A percentile compares a stretch with the other conserved stretches of the same genome.
phyloP scores from a whole-genome alignment of 352 stramenopile genomes.

The Pythium scleroteichum region DNA sequence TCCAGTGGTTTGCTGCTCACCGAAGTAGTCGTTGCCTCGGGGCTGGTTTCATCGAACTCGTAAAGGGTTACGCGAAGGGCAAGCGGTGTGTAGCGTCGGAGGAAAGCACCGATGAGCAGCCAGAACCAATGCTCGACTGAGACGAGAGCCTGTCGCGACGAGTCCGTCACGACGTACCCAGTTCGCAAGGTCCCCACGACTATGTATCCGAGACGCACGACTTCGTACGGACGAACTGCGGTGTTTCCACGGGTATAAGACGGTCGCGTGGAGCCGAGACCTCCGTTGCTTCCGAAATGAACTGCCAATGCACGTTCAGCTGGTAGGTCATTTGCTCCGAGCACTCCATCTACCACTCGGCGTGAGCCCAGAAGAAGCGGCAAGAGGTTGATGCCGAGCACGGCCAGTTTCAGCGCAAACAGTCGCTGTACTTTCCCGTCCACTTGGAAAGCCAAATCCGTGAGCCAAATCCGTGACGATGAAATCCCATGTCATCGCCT shows the following conservation, averaged over 20 bases:
- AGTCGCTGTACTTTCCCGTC: conserved; percentile 29
- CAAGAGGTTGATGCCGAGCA: conserved; percentile 30
- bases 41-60: too few species aligned
- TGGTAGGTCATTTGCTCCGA: not conserved
- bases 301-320: conserved; percentile 1
- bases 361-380: conserved; percentile 13
- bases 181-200: not conserved
- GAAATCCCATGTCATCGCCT: conserved; percentile 18
- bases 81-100: too few species aligned
- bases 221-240: not conserved
- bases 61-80: too few species aligned
- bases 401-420: conserved; percentile 25
- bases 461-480: conserved; percentile 29
- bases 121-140: conserved; percentile 1
- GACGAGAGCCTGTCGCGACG: not conserved
- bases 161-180: not conserved
- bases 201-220: conserved; percentile 4
- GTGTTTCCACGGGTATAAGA: not conserved
- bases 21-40: too few species aligned
- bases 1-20: too few species aligned
- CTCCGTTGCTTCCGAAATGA: not conserved
- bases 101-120: too few species aligned
- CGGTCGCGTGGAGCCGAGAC: not conserved
- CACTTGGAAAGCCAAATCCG: conserved; percentile 28
- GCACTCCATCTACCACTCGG: not conserved